Base-by-base conservation (phyloP, 805 yeast genomes). In the Brettanomyces anomalus region DNA sequence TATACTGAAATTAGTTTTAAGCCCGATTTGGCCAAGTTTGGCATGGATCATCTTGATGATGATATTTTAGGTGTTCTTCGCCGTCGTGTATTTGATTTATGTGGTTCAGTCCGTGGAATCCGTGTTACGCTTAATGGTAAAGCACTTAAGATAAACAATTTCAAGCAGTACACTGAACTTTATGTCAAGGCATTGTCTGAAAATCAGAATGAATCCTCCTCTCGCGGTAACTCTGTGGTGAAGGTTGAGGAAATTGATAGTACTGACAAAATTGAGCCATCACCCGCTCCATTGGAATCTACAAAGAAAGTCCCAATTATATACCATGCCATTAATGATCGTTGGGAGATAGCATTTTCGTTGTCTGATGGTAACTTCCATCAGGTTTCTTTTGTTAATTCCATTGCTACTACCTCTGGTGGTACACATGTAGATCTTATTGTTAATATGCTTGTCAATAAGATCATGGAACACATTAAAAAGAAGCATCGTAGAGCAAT, bases 311-410 rank as follows among this genome's bases (percentile, higher is more conserved):
- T 65, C 8, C 70, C 82, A 0, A 73, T 93, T 43, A 81, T 93
- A 11, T 85, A 88, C 58, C 93, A 86, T 61, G 75, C 78, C 36
- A 62, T 88, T 37, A 84, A 80, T 55, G 93, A 85, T 45, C 74
- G 96, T 49, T 93, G 98, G 98, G 98, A 93, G 62, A 63, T 93
- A 47, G 98, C 95, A 0, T 90, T 93, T 67, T 90, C 95, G 1
- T 83, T 88, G 4, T 85, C 97, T 36, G 96, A 88, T 55, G 90
- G 89, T 4, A 66, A 76, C 2, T 93, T 93, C 64, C 85, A 86
- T 54, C 98, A 93, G 61, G 93, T 93, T 36, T 89, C 97, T 31
- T 93, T 93, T 66, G 98, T 93, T 14, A 93, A 93, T 60, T 88
- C 97, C 5, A 93, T 93, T 59, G 98, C 98, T 0, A 93, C 98